A percentile compares a stretch with the other conserved stretches of the same genome.
These are phyloP conservation scores for Telfairia occidentalis DNA, from an alignment of 331 rosid species.

Conservation along the genomic window DNA sequence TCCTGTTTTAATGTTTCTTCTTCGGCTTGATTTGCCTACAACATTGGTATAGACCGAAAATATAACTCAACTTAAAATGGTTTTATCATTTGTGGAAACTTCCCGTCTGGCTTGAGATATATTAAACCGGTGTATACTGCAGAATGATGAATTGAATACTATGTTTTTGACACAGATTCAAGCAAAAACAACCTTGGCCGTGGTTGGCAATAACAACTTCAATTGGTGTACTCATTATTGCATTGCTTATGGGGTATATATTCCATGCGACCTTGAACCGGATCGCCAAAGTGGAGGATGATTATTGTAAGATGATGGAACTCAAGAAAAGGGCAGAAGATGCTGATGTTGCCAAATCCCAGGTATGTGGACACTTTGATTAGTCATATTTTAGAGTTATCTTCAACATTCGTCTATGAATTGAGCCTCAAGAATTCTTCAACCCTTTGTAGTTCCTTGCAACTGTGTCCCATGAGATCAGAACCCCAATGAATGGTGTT, in stretches of 20 bases:
- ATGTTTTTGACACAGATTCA: constrained; percentile 53
- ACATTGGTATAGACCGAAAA: neutral
- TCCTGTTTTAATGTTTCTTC: neutral
- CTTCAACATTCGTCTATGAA: neutral
- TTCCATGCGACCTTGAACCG: constrained; percentile 61
- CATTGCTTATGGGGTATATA: constrained; percentile 60
- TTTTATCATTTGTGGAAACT: neutral
- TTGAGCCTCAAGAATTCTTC: constrained; percentile 15
- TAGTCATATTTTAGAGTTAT: neutral
- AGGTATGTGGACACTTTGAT: constrained; percentile 32
- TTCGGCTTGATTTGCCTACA: neutral
- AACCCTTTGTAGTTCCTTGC: constrained; percentile 66
- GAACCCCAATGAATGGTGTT: constrained; percentile 94
- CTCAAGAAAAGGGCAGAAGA: constrained; percentile 83
- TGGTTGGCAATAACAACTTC: constrained; percentile 64
- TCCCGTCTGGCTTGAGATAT: neutral
- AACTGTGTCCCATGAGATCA: constrained; percentile 87
- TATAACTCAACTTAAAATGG: neutral
- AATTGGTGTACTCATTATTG: constrained; percentile 58
- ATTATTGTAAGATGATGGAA: constrained; percentile 50
- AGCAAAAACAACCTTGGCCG: constrained; percentile 80
- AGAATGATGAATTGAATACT: constrained; percentile 9
- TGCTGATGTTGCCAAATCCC: constrained; percentile 88
- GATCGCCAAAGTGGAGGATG: constrained; percentile 82
- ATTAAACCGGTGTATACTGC: neutral